These are phyloP conservation scores for Besnoitia besnoiti DNA, from an alignment of 169 alveolate species.

Conservation along the genomic window DNA sequence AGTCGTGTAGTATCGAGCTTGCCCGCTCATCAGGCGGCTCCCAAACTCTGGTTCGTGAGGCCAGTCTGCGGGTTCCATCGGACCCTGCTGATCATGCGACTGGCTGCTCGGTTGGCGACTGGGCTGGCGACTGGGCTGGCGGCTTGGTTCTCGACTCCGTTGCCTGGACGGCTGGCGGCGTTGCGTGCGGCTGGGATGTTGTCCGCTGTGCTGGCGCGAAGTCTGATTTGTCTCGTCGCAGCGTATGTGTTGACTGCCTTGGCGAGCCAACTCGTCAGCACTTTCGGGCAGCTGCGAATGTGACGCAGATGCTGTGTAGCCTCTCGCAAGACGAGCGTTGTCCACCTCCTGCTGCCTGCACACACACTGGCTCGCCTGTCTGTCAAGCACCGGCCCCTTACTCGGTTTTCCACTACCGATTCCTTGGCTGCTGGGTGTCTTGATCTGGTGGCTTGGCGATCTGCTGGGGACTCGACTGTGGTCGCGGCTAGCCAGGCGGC, in stretches of 20 bases:
- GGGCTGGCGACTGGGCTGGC: conserved; percentile 24
- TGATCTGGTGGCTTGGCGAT: not conserved
- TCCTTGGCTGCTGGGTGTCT: not conserved
- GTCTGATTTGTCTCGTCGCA: not conserved
- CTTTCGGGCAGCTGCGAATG: not conserved
- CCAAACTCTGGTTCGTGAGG: not conserved
- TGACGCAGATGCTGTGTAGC: not conserved
- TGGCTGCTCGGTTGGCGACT: conserved; percentile 15
- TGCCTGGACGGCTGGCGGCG: conserved; percentile 4
- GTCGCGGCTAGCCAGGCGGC: conserved; percentile 32
- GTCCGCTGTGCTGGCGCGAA: not conserved
- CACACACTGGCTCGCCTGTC: not conserved
- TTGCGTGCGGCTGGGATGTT: not conserved
- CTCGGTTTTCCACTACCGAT: not conserved
- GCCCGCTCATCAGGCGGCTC: conserved; percentile 29
- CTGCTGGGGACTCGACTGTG: not conserved
- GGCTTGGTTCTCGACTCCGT: not conserved
- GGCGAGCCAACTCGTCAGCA: not conserved
- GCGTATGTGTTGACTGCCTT: not conserved
- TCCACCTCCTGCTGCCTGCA: not conserved
- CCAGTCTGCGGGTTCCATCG: not conserved
- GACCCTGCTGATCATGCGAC: not conserved
- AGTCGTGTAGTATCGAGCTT: not conserved
- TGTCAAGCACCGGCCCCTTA: not conserved
- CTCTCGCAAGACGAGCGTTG: too few species aligned